Percentiles rank a stretch among this genome's conserved stretches.
Evolutionary conservation across 139 green algal genomes (phyloP).

Genomic region (Auxenochlorella pyrenoidosa): DNA sequence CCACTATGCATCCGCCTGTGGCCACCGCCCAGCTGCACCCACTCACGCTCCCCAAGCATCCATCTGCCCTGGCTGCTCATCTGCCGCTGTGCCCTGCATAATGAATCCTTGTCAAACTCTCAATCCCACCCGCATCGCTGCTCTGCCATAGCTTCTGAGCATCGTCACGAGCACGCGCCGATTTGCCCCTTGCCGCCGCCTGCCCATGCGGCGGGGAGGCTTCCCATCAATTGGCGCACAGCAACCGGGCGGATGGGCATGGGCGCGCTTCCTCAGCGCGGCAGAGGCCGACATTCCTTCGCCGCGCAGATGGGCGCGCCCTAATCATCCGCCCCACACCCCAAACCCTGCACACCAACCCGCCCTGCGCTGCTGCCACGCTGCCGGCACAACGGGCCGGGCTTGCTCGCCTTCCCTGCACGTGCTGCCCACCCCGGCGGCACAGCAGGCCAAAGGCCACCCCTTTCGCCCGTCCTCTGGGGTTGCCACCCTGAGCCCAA

Average conservation of each 20-base stretch:
- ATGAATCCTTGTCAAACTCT: neutral
- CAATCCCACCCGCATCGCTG: neutral
- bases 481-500: too few species aligned
- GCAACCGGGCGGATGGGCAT: constrained; percentile 20
- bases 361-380: too few species aligned
- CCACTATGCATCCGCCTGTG: neutral
- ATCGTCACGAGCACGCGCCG: neutral
- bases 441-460: neutral
- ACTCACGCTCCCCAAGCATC: neutral
- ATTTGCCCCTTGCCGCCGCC: constrained; percentile 36
- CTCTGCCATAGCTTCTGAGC: neutral
- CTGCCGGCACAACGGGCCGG: too few species aligned
- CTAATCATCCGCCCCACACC: constrained; percentile 27
- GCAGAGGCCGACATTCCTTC: constrained; percentile 28
- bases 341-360: neutral
- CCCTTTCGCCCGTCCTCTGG: too few species aligned
- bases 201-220: constrained; percentile 27
- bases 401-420: neutral
- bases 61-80: neutral
- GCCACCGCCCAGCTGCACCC: neutral
- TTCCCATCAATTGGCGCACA: constrained; percentile 38
- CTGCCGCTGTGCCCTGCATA: too few species aligned
- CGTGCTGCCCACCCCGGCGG: neutral
- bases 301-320: constrained; percentile 19
- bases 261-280: neutral